Evolutionary conservation across 2,329 filamentous ascomycete species (phyloP).

Genomic region (Fusarium austroafricanum): DNA sequence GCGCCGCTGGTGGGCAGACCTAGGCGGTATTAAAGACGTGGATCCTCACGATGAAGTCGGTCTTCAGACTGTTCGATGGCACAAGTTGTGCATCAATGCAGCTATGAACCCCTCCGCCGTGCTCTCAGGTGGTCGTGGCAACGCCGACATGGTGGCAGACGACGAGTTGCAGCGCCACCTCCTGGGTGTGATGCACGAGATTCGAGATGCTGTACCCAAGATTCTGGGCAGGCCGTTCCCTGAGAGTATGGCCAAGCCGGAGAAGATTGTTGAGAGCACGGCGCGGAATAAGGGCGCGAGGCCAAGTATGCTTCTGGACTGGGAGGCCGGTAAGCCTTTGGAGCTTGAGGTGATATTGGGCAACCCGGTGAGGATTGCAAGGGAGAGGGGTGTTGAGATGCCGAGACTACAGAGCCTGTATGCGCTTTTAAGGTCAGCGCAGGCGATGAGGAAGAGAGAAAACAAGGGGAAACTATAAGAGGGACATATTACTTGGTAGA

Average conservation of each 20-base stretch:
- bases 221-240: conserved; percentile 73
- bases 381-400: conserved; percentile 71
- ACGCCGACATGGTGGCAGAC: conserved; percentile 74
- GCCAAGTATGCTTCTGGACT: conserved; percentile 77
- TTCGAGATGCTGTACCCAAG: conserved; percentile 71
- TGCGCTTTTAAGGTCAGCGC: conserved; percentile 72
- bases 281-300: conserved; percentile 72
- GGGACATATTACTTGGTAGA: neutral
- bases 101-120: conserved; percentile 80
- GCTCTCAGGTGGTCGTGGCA: conserved; percentile 71
- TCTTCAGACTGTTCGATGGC: conserved; percentile 78
- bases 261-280: conserved; percentile 72
- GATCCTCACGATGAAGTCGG: conserved; percentile 72
- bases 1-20: conserved; percentile 62
- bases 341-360: conserved; percentile 80
- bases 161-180: conserved; percentile 71
- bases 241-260: conserved; percentile 66
- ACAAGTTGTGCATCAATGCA: conserved; percentile 81
- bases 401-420: conserved; percentile 75
- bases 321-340: conserved; percentile 73
- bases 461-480: conserved; percentile 42
- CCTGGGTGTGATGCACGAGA: conserved; percentile 75
- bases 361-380: conserved; percentile 74
- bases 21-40: conserved; percentile 73
- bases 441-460: conserved; percentile 61